Percentiles rank a stretch among this genome's conserved stretches.
These are phyloP conservation scores for Trichoderma sp. DNA, from an alignment of 2,329 filamentous ascomycete species.

Conservation along the genomic window DNA sequence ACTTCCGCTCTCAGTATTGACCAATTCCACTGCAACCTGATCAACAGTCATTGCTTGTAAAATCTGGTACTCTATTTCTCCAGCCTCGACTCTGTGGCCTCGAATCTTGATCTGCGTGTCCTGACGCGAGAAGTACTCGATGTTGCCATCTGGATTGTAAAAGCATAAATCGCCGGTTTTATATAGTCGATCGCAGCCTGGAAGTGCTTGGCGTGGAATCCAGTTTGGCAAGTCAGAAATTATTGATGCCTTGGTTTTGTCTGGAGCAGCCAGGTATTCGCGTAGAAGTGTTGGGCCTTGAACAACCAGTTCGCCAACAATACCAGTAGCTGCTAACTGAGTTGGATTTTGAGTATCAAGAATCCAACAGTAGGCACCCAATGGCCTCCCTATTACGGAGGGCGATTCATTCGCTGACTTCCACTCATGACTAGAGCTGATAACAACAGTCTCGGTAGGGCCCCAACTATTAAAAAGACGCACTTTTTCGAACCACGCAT, in stretches of 20 bases:
- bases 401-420: not conserved
- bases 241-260: conserved; percentile 48
- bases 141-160: conserved; percentile 40
- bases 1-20: not conserved
- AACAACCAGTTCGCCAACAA: conserved; percentile 37
- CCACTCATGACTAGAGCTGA: not conserved
- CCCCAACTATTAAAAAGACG: conserved; percentile 44
- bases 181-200: conserved; percentile 36
- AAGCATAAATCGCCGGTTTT: conserved; percentile 48
- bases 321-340: conserved; percentile 27
- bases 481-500: conserved; percentile 28
- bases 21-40: conserved; percentile 4
- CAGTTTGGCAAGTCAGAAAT: not conserved
- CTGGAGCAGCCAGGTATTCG: conserved; percentile 47
- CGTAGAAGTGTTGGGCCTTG: conserved; percentile 48
- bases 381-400: not conserved
- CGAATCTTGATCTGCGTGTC: conserved; percentile 58
- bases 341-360: conserved; percentile 25
- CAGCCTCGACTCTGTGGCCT: conserved; percentile 54
- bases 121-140: conserved; percentile 50
- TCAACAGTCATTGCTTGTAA: not conserved
- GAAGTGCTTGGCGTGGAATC: not conserved
- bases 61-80: conserved; percentile 26
- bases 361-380: conserved; percentile 27
- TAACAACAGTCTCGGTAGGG: conserved; percentile 42